Evolutionary conservation across 208 protist species (phyloP), one percentile per base, ranked within the genome.

Genomic region (Leishmania major): DNA sequence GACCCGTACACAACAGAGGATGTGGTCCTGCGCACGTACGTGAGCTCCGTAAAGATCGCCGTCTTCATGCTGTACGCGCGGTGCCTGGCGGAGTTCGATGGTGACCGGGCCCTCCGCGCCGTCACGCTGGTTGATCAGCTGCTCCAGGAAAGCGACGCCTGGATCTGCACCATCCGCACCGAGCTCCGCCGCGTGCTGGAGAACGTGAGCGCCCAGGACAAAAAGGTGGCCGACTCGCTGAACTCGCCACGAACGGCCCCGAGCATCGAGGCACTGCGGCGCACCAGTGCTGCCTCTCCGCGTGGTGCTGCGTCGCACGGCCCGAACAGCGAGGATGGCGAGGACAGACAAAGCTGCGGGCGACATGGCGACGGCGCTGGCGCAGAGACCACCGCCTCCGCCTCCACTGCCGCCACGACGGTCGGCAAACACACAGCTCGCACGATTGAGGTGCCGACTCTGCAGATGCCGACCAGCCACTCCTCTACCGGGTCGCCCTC

Each of bases 41-140:
- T 94, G 60, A 89, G 88, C 60, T 89, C 84, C 17, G 90, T 97
- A 25, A 92, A 89, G 69, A 94, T 97, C 72, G 83, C 88, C 37
- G 88, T 94, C 25, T 97, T 88, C 79, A 88, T 92, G 69, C 84
- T 97, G n/a, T 95, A 96, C 86, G 88, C 91, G 51, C 90, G 89
- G 77, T 96, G 92, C 71, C 86, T 97, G 3, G 90, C 87, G 60
- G 87, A 89, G 69, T 95, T 96, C 84, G 93, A 96, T 78, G 93
- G 90, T 11, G 90, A 96, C 74, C 84, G 91, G 22, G 89, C 90
- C 8, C 84, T 90, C 73, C 88, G 89, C 19, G 93, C 90, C 17
- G 86, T 89, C 5, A 87, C 82, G 25, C 86, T 79, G 53, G 83
- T 92, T 2, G 53, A 80, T 17, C 70, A 75, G 49, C 76, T 95